These are phyloP conservation scores for Stephanodiscus triporus DNA, from an alignment of 108 stramenopile species.

Conservation along the genomic window DNA sequence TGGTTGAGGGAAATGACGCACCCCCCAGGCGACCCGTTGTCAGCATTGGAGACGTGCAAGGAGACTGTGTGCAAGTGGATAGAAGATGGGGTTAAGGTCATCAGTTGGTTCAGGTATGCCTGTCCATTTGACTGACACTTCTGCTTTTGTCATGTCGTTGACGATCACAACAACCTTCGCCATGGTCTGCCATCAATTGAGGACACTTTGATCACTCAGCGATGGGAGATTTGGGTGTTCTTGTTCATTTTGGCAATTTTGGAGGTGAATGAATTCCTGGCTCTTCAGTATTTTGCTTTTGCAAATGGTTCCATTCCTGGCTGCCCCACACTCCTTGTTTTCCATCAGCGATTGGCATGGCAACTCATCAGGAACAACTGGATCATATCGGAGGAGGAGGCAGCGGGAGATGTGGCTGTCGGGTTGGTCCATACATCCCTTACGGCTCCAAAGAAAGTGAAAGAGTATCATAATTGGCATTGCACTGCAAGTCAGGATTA, in stretches of 20 bases:
- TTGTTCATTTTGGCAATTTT: slow-evolving; percentile 25
- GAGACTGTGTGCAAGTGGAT: too few species aligned
- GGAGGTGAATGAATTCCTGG: slow-evolving; percentile 24
- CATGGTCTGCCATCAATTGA: slow-evolving; percentile 17
- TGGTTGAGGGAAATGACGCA: slow-evolving; percentile 3
- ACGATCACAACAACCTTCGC: too few species aligned
- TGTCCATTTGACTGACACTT: too few species aligned
- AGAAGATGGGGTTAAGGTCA: too few species aligned
- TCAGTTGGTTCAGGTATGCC: too few species aligned
- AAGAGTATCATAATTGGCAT: not conserved
- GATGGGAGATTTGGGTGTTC: slow-evolving; percentile 33
- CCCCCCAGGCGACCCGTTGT: too few species aligned
- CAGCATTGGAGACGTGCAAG: too few species aligned
- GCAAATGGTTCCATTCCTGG: not conserved
- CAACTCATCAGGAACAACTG: not conserved
- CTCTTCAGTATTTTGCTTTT: not conserved
- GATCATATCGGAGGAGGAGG: not conserved
- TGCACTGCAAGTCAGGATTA: not conserved
- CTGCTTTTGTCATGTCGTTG: too few species aligned
- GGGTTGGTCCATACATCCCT: not conserved
- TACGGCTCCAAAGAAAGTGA: not conserved
- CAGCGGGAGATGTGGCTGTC: not conserved
- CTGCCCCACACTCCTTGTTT: not conserved
- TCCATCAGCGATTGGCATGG: not conserved
- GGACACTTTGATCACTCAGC: slow-evolving; percentile 15